Evolutionary conservation across 805 yeast genomes (phyloP), one percentile per base, ranked within the genome.

Genomic region (Saccharomycopsis selenospora): DNA sequence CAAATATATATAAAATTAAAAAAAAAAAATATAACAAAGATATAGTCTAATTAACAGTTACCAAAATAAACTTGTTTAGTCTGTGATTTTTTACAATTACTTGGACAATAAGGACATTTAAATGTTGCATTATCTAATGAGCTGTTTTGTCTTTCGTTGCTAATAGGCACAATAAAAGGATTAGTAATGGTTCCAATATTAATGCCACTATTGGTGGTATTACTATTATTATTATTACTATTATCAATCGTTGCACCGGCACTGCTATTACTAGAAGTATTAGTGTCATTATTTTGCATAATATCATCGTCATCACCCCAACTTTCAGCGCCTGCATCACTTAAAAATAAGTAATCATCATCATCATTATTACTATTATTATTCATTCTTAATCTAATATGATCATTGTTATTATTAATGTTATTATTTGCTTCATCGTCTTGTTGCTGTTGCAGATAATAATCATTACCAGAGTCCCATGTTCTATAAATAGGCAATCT

Each of bases 41-140:
- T n/a, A n/a, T n/a, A n/a, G n/a, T n/a, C n/a, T n/a, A n/a, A n/a
- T n/a, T 7, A 20, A 23, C 24, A 40, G 11, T 40, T 46, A 14
- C 47, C 48, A 64, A 80, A 71, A 54, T 66, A 58, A 36, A 79
- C 74, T 53, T 72, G 60, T 48, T 63, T 56, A 54, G 80, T 71
- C 56, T 64, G 75, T 24, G 58, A 62, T 40, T 60, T 66, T 23
- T 62, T 59, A 3, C 75, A 68, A 40, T 71, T 74, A 4, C 64
- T 64, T 0, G 88, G 87, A 59, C 89, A 82, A 56, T 82, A 82
- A 1, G 88, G 89, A 60, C 89, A 82, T 59, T 82, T 82, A 64
- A 82, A 79, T 38, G 70, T 64, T 7, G 18, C n/a, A 14, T 33
- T 33, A 17, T 33, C 38, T 20, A 33, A 5, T 6, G 38, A 33